Percentiles rank a stretch among this genome's conserved stretches.
Conservation (phyloP, 2,329 filamentous ascomycete genomes). For the Aspergillus neoniger region DNA sequence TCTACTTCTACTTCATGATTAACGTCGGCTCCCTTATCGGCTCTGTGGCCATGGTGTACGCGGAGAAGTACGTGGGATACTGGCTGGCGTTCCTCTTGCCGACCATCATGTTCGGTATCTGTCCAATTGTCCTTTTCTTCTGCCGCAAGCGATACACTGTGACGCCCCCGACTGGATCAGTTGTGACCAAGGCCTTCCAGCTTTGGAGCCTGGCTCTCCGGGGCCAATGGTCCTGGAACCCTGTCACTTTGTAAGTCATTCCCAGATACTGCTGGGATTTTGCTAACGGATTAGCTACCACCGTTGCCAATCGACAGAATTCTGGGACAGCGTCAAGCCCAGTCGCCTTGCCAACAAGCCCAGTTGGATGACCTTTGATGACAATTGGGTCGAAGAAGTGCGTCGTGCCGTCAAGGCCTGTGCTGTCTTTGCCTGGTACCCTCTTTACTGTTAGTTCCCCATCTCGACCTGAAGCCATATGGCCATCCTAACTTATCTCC, state of each 20-base stretch:
- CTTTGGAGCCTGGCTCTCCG: constrained; percentile 64
- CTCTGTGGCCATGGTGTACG: constrained; percentile 68
- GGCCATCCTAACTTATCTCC: background rate
- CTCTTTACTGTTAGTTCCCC: constrained; percentile 43
- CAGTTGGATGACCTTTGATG: constrained; percentile 70
- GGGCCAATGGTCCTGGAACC: constrained; percentile 64
- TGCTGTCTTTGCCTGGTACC: constrained; percentile 64
- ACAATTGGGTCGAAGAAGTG: constrained; percentile 78
- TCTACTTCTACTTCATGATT: constrained; percentile 72
- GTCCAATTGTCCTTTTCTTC: constrained; percentile 62
- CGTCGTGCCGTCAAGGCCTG: constrained; percentile 67
- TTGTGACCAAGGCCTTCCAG: constrained; percentile 66
- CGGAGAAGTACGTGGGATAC: constrained; percentile 75
- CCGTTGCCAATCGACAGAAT: constrained; percentile 22
- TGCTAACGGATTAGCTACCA: constrained; percentile 20
- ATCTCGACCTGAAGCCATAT: constrained; percentile 6
- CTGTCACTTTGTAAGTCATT: constrained; percentile 40
- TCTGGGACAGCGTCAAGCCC: constrained; percentile 28
- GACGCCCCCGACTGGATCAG: constrained; percentile 70
- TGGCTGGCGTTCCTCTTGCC: constrained; percentile 63
- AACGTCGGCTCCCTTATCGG: constrained; percentile 65
- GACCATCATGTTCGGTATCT: constrained; percentile 64
- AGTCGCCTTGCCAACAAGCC: constrained; percentile 24
- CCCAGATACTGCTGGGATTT: too few relatives aligned
- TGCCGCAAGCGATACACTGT: constrained; percentile 65